Percentiles rank a stretch among this genome's conserved stretches.
phyloP scores from a whole-genome alignment of 2,329 filamentous ascomycete species.

The Scedosporium boydii region DNA sequence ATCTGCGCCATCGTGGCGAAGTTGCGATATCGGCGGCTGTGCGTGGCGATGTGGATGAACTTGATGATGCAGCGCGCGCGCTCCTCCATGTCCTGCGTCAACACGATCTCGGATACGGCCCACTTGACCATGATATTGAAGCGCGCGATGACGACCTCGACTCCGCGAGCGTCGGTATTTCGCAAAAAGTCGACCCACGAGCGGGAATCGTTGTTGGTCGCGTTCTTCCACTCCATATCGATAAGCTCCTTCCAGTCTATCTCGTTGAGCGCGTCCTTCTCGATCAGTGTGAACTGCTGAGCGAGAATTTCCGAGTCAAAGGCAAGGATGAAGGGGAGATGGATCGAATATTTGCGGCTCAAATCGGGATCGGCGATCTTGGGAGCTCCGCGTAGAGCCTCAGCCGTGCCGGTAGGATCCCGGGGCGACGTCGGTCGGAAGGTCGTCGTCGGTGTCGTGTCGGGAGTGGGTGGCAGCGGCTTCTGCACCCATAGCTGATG shows the following conservation, averaged over 20 bases:
- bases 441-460: slow-evolving; percentile 34
- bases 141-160: slow-evolving; percentile 75
- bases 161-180: slow-evolving; percentile 61
- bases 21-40: slow-evolving; percentile 68
- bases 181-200: slow-evolving; percentile 79
- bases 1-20: slow-evolving; percentile 79
- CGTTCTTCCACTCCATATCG: slow-evolving; percentile 72
- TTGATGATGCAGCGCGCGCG: slow-evolving; percentile 70
- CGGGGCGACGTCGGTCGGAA: slow-evolving; percentile 21
- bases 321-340: slow-evolving; percentile 71
- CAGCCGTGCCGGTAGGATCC: slow-evolving; percentile 24
- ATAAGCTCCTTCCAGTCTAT: slow-evolving; percentile 85
- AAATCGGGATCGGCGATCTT: slow-evolving; percentile 19
- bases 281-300: slow-evolving; percentile 76
- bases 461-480: slow-evolving; percentile 39
- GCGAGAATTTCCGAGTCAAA: slow-evolving; percentile 72
- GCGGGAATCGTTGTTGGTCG: slow-evolving; percentile 51
- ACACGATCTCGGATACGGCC: slow-evolving; percentile 69
- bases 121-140: slow-evolving; percentile 88
- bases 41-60: slow-evolving; percentile 69
- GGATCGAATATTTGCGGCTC: slow-evolving; percentile 37
- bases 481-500: slow-evolving; percentile 33
- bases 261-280: slow-evolving; percentile 77
- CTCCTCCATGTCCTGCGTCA: slow-evolving; percentile 64
- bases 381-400: slow-evolving; percentile 25